Evolutionary conservation across 345 rosid genomes (phyloP).

Genomic region (Citrus sp.): DNA sequence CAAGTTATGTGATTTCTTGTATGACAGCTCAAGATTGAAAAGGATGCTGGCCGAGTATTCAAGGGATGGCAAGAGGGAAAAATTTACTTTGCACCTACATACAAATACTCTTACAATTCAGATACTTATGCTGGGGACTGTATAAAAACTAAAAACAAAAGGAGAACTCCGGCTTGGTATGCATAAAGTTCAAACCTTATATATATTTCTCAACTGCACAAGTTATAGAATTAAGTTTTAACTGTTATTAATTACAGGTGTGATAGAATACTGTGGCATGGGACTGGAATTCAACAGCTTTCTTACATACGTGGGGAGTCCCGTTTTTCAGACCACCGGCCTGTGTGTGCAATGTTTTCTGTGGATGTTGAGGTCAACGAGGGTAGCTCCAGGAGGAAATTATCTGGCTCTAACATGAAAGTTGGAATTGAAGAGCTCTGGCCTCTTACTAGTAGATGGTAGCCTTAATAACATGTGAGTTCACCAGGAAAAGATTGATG

Average conservation of each 20-base stretch:
- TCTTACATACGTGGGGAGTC: constrained; percentile 65
- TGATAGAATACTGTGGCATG: constrained; percentile 87
- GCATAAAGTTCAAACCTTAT: neutral
- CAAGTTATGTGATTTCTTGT: neutral
- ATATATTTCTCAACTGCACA: neutral
- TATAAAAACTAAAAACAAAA: constrained; percentile 53
- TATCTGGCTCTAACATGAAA: constrained; percentile 28
- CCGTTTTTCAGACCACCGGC: constrained; percentile 86
- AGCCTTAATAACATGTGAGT: constrained; percentile 11
- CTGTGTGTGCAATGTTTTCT: constrained; percentile 63
- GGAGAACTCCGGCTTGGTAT: constrained; percentile 99
- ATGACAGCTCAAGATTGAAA: constrained; percentile 80
- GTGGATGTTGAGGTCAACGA: constrained; percentile 51
- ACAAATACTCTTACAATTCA: constrained; percentile 82
- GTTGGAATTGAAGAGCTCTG: constrained; percentile 44
- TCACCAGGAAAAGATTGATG: neutral
- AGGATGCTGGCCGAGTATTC: constrained; percentile 86
- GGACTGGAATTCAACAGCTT: constrained; percentile 60
- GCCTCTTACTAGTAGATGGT: constrained; percentile 21
- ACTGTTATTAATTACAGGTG: constrained; percentile 51
- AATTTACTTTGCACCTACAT: constrained; percentile 86
- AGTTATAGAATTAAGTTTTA: neutral
- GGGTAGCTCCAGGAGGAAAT: constrained; percentile 27
- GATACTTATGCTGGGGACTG: constrained; percentile 79
- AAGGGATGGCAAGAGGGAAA: constrained; percentile 90